These are phyloP conservation scores for Rhododendron kiyosumense DNA, from an alignment of 148 eudicot genomes.

Conservation along the genomic window DNA sequence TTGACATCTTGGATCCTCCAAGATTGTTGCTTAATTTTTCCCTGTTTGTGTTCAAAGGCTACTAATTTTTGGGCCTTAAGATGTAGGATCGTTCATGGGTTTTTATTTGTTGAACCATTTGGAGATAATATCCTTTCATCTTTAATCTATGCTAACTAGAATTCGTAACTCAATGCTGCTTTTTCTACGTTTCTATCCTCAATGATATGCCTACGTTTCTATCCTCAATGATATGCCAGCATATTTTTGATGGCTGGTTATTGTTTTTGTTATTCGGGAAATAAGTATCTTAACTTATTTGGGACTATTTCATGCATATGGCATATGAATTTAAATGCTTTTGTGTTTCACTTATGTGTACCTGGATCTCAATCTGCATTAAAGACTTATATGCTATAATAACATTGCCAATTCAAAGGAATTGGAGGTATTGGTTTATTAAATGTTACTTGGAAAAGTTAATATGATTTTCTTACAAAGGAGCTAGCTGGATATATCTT, in stretches of 20 bases:
- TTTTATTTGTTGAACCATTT: constrained; percentile 8
- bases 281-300: neutral
- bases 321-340: neutral
- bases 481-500: neutral
- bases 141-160: constrained; percentile 1
- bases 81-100: neutral
- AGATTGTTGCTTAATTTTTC: constrained; percentile 12
- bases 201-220: neutral
- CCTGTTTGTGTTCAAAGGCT: constrained; percentile 12
- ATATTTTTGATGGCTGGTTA: neutral
- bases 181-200: neutral
- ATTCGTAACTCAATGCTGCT: neutral
- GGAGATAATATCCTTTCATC: constrained; percentile 1
- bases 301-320: neutral
- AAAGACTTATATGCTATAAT: neutral
- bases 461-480: neutral
- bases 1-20: constrained; percentile 7
- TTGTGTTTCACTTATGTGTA: neutral
- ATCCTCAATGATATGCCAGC: neutral
- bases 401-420: neutral
- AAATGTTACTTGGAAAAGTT: neutral
- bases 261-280: neutral
- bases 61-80: constrained; percentile 12
- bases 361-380: neutral
- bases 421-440: neutral